Percentiles rank a stretch among this genome's conserved stretches.
Conservation (phyloP, 306 rosid species). For the Clitoria ternatea region DNA sequence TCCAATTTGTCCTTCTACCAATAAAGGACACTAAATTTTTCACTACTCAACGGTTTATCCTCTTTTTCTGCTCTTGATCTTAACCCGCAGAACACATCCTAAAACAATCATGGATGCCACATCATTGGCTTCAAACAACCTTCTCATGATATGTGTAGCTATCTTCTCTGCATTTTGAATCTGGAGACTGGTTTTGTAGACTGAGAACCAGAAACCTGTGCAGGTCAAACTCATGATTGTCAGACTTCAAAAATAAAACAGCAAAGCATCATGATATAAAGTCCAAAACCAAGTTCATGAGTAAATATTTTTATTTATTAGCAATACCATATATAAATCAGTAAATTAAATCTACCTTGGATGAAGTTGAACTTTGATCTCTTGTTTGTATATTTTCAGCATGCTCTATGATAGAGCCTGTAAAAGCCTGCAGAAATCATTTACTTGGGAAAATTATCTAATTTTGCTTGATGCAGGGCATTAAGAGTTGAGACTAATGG, state of each 20-base stretch:
- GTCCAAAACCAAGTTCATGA: not conserved
- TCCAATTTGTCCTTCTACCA: not conserved
- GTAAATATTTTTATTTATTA: not conserved
- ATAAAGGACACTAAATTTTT: not conserved
- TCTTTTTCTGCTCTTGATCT: slow-evolving; percentile 15
- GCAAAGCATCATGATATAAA: not conserved
- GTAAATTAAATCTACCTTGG: slow-evolving; percentile 46
- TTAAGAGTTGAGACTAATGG: not conserved
- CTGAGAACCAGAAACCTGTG: slow-evolving; percentile 56
- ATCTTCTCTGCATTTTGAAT: slow-evolving; percentile 87
- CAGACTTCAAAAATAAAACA: slow-evolving; percentile 12
- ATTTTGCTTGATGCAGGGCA: not conserved
- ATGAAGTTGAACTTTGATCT: slow-evolving; percentile 35
- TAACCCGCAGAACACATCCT: slow-evolving; percentile 16
- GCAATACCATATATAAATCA: not conserved
- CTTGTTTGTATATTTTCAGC: slow-evolving; percentile 31
- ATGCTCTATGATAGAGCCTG: slow-evolving; percentile 79
- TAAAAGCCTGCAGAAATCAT: slow-evolving; percentile 62
- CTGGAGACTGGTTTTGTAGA: slow-evolving; percentile 77
- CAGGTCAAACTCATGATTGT: slow-evolving; percentile 6
- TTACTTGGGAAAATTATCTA: not conserved
- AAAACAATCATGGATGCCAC: not conserved
- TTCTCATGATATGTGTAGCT: slow-evolving; percentile 17
- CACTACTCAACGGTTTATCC: not conserved
- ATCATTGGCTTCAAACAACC: not conserved